A percentile compares a stretch with the other conserved stretches of the same genome.
Evolutionary conservation across 768 basidiomycete species (phyloP).

Genomic region (Rhodocollybia butyracea): DNA sequence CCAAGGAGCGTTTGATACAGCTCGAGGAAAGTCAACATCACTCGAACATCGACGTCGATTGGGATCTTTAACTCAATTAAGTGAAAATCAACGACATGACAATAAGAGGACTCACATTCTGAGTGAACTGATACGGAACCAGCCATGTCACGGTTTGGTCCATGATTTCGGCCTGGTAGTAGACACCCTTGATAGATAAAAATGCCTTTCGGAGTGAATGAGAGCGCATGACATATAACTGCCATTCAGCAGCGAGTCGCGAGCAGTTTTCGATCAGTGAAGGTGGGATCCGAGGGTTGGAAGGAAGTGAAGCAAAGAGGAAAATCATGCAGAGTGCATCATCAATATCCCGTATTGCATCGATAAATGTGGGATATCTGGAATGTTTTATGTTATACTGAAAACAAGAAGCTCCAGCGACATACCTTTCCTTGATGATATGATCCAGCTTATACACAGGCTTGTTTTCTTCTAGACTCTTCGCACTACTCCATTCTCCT

Average conservation of each 20-base stretch:
- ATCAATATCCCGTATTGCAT: conserved; percentile 94
- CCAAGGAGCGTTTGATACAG: conserved; percentile 95
- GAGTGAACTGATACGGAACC: conserved; percentile 96
- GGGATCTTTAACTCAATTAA: conserved; percentile 61
- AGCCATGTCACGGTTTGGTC: conserved; percentile 95
- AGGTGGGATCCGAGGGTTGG: conserved; percentile 76
- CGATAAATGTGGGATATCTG: conserved; percentile 96
- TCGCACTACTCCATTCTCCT: conserved; percentile 93
- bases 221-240: conserved; percentile 90
- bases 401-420: conserved; percentile 5
- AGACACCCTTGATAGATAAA: conserved; percentile 96
- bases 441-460: conserved; percentile 92
- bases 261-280: conserved; percentile 88
- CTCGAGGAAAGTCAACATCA: conserved; percentile 97
- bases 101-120: conserved; percentile 56
- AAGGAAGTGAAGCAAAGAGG: conserved; percentile 88
- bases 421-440: conserved; percentile 94
- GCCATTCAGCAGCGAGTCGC: conserved; percentile 92
- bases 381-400: conserved; percentile 1
- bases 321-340: conserved; percentile 95
- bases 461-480: conserved; percentile 89
- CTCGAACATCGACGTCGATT: conserved; percentile 92
- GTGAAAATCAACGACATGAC: not conserved
- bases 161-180: conserved; percentile 95
- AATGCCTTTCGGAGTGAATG: conserved; percentile 85